phyloP scores from a whole-genome alignment of 306 rosid species.

The Vigna radiata region DNA sequence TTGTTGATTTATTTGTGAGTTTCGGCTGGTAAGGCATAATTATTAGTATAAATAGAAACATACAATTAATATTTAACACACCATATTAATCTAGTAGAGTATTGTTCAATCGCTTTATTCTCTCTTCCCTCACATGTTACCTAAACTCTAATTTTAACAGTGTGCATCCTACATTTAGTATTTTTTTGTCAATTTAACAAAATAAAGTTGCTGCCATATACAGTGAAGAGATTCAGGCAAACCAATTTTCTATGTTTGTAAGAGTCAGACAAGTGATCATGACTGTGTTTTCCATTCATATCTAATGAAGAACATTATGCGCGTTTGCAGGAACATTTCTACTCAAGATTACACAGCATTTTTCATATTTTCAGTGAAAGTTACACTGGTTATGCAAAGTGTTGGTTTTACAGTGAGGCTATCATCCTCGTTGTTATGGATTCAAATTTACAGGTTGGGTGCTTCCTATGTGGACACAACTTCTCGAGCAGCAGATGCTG shows the following conservation, averaged over 20 bases:
- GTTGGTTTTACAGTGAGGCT: conserved; percentile 76
- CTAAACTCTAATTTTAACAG: background rate
- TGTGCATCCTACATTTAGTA: background rate
- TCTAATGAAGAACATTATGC: conserved; percentile 39
- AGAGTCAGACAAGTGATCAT: conserved; percentile 29
- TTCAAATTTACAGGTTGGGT: conserved; percentile 96
- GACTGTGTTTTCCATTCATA: conserved; percentile 35
- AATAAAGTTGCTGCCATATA: conserved; percentile 14
- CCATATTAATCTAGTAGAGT: background rate
- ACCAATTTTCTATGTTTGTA: conserved; percentile 14
- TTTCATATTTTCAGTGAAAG: conserved; percentile 81
- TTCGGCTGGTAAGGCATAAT: background rate
- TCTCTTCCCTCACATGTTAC: background rate
- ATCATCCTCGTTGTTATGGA: conserved; percentile 83
- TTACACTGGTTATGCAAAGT: conserved; percentile 82
- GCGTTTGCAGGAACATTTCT: conserved; percentile 78
- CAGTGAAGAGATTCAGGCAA: conserved; percentile 1
- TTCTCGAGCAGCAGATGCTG: conserved; percentile 71
- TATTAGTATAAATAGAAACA: background rate
- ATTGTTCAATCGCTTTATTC: background rate
- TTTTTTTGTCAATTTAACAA: conserved; percentile 12
- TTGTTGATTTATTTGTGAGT: background rate
- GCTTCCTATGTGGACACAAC: conserved; percentile 65
- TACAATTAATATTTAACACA: background rate
- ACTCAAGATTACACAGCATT: conserved; percentile 49